Conservation (phyloP, 345 rosid species). For the Cochlearia excelsa region DNA sequence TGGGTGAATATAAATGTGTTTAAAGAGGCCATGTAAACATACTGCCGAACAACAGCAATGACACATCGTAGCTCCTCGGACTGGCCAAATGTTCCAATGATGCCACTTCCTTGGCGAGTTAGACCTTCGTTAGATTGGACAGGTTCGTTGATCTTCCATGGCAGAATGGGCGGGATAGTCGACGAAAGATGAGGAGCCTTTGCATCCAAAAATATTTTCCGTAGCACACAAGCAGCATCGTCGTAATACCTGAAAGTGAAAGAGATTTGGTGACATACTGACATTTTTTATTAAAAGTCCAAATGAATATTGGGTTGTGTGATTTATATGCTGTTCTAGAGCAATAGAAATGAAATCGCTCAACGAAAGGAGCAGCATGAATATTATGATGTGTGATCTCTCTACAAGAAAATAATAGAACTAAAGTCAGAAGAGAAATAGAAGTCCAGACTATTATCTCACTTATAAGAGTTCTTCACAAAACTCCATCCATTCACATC, state of each 20-base stretch:
- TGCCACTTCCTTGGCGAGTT: constrained; percentile 97
- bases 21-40: constrained; percentile 37
- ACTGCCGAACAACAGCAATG: constrained; percentile 95
- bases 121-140: constrained; percentile 76
- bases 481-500: constrained; percentile 99
- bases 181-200: constrained; percentile 99
- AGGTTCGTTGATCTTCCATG: constrained; percentile 91
- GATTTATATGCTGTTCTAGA: constrained; percentile 1
- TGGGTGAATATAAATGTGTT: constrained; percentile 8
- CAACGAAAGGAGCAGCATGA: constrained; percentile 7
- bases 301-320: background rate
- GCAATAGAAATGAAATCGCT: background rate
- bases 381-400: constrained; percentile 1
- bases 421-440: constrained; percentile 3
- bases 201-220: constrained; percentile 97
- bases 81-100: constrained; percentile 89
- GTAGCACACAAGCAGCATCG: constrained; percentile 93
- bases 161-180: constrained; percentile 80
- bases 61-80: constrained; percentile 98
- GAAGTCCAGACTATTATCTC: constrained; percentile 33
- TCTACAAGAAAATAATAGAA: background rate
- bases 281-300: constrained; percentile 13
- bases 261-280: constrained; percentile 20
- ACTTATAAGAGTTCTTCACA: constrained; percentile 98
- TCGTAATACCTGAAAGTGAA: constrained; percentile 72